A percentile compares a stretch with the other conserved stretches of the same genome.
phyloP scores from a whole-genome alignment of 352 stramenopile genomes.

The Phytophthora kernoviae region DNA sequence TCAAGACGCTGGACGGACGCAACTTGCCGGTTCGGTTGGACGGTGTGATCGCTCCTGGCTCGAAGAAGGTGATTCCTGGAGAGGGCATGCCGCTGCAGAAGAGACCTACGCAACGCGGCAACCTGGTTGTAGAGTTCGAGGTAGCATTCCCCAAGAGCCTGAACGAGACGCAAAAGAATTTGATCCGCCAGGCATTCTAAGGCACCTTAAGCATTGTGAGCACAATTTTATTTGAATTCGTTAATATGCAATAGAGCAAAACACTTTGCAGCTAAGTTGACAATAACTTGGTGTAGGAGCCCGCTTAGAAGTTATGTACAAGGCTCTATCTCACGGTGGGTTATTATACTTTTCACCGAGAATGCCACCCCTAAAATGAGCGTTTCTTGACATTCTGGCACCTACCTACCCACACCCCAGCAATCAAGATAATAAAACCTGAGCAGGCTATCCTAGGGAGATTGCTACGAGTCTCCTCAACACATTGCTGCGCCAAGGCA shows the following conservation, averaged over 20 bases:
- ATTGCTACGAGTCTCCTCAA: no score
- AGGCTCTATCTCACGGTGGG: no score
- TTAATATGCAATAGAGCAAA: neutral
- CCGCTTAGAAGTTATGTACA: no score
- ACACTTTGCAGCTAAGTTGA: no score
- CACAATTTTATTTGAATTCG: constrained; percentile 9
- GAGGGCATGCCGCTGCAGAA: constrained; percentile 97
- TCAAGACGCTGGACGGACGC: constrained; percentile 95
- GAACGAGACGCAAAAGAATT: constrained; percentile 70
- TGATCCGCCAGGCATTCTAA: constrained; percentile 83
- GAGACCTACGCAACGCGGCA: constrained; percentile 78
- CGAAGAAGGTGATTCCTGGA: constrained; percentile 91
- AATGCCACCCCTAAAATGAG: no score
- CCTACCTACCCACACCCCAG: no score
- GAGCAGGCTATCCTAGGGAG: no score
- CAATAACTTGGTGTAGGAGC: no score
- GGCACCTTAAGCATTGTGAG: constrained; percentile 54
- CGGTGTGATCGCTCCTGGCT: constrained; percentile 91
- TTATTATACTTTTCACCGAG: neutral
- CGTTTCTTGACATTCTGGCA: no score
- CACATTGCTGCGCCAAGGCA: no score
- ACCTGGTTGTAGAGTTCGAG: constrained; percentile 97
- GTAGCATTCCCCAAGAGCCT: constrained; percentile 96
- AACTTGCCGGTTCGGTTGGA: constrained; percentile 90
- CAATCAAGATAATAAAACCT: no score